A percentile compares a stretch with the other conserved stretches of the same genome.
Evolutionary conservation across 2,329 filamentous ascomycete species (phyloP).

Genomic region (Thielaviopsis ethacetica): DNA sequence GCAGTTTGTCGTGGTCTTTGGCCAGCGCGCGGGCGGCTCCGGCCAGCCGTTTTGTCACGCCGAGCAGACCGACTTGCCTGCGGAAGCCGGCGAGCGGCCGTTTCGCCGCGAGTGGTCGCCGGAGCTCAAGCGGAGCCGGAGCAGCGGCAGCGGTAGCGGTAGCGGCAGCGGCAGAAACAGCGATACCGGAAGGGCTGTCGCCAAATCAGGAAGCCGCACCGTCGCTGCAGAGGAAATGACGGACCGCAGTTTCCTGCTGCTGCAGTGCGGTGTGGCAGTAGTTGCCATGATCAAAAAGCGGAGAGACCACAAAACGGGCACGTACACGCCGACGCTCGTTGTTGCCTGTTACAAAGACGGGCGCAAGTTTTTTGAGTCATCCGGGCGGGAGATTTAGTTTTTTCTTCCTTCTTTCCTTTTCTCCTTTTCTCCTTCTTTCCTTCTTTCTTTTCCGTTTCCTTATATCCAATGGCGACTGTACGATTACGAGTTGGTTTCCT

Average conservation of each 20-base stretch:
- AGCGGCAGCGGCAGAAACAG: background rate
- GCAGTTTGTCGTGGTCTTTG: slow-evolving; percentile 11
- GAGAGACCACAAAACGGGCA: slow-evolving; percentile 2
- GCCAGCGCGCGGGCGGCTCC: slow-evolving; percentile 1
- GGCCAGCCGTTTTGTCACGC: background rate
- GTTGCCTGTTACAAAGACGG: slow-evolving; percentile 10
- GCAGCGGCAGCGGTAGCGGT: background rate
- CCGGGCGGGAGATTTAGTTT: background rate
- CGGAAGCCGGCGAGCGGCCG: slow-evolving; percentile 1
- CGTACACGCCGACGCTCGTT: slow-evolving; percentile 5
- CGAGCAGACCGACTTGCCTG: slow-evolving; percentile 4
- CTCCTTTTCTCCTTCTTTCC: background rate
- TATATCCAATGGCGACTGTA: background rate
- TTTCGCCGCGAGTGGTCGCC: slow-evolving; percentile 8
- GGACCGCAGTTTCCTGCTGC: slow-evolving; percentile 8
- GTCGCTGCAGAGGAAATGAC: background rate
- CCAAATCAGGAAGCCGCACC: no score
- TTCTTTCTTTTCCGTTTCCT: background rate
- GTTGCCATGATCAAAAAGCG: slow-evolving; percentile 11
- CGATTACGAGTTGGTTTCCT: background rate
- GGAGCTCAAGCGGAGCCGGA: background rate
- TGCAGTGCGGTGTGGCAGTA: slow-evolving; percentile 9
- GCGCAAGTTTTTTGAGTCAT: slow-evolving; percentile 9
- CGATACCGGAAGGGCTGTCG: no score
- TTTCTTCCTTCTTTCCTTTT: background rate